A percentile compares a stretch with the other conserved stretches of the same genome.
Conservation (phyloP, 2,329 filamentous ascomycete species). For the Hirsutella thompsonii region DNA sequence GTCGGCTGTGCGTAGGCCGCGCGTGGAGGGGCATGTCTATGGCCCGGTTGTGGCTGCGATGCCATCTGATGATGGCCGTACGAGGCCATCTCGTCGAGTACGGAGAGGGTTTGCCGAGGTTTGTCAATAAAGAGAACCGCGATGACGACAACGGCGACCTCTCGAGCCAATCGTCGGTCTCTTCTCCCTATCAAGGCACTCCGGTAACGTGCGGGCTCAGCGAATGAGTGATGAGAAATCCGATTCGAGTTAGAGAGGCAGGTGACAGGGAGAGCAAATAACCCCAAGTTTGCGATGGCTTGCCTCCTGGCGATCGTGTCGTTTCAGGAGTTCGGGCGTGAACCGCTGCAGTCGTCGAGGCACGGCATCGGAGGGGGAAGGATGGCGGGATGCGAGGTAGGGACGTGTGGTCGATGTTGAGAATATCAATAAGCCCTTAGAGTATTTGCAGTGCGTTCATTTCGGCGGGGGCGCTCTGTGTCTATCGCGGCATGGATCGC, state of each 20-base stretch:
- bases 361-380: not conserved
- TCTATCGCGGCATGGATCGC: too few relatives aligned
- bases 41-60: conserved; percentile 9
- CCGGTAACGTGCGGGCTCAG: not conserved
- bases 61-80: conserved; percentile 21
- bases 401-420: not conserved
- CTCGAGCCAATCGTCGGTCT: too few relatives aligned
- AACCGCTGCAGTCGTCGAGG: not conserved
- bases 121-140: too few relatives aligned
- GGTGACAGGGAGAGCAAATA: too few relatives aligned
- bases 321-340: not conserved
- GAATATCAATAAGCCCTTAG: too few relatives aligned
- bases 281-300: too few relatives aligned
- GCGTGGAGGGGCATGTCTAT: conserved; percentile 21
- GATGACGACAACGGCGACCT: too few relatives aligned
- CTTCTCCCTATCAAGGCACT: not conserved
- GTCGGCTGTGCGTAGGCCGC: conserved; percentile 28
- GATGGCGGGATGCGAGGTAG: not conserved
- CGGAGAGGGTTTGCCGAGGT: too few relatives aligned
- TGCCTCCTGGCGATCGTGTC: not conserved
- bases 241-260: too few relatives aligned
- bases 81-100: conserved; percentile 18
- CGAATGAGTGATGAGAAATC: too few relatives aligned
- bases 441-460: too few relatives aligned
- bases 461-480: too few relatives aligned